Base-by-base conservation (phyloP, 2,329 filamentous ascomycete genomes). In the Neopestalotiopsis sp. region DNA sequence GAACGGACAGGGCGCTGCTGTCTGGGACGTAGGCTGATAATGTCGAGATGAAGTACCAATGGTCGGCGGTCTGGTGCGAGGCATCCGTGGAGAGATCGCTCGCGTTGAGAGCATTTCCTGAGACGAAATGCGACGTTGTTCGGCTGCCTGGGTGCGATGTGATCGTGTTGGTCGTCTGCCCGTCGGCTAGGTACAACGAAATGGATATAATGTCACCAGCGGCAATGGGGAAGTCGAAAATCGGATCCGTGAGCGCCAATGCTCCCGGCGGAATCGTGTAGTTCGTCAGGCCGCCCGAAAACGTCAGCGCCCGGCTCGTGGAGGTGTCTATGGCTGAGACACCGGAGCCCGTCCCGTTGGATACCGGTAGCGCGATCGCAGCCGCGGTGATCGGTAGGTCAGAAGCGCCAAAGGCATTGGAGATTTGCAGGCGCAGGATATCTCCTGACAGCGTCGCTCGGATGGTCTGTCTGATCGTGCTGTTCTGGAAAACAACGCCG, bases 131-230 rank as follows among this genome's bases (percentile, higher is more conserved):
- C 24, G 83, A 86, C 0, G 85, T 88, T 2, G 88, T 89, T 14
- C 89, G 83, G 71, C 86, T 88, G 6, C 89, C 89, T 0, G 89
- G 89, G 73, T 92, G 89, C 6, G 83, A 85, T 0, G 89, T 91
- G 68, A 91, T 86, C 56, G 77, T 78, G 69, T 86, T 85, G 5
- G 84, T 86, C 1, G 78, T 74, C 74, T 91, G 89, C 1, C 89
- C 89, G 0, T 78, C 67, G n/a, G 81, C 81, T 20, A 90, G 82
- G 74, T 90, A 91, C n/a, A 90, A 79, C 20, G 84, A 87, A 4
- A 91, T 81, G 13, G 84, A 84, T 40, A 91, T 70, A 70, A 87
- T 82, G 24, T 83, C 81, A 53, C 84, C 81, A 0, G 84, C 79
- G 49, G 83, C 78, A 65, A 89, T 79, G 2, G 81, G 73, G 71